Base-by-base conservation (phyloP, 208 protist genomes). In the Leishmania guyanensis region DNA sequence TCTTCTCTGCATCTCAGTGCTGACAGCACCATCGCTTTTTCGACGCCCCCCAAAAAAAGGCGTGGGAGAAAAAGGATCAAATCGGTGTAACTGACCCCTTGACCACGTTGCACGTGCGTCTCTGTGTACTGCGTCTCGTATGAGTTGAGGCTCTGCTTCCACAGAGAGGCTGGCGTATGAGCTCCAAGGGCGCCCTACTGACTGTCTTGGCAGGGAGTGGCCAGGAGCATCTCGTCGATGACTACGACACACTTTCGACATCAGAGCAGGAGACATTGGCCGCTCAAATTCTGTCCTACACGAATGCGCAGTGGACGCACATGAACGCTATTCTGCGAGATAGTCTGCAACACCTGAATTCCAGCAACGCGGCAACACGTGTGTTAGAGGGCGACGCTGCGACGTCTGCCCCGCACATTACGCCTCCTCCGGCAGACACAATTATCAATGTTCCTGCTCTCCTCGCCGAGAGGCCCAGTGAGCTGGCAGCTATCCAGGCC, bases 141-240 rank as follows among this genome's bases (percentile, higher is more conserved):
- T 16, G 14, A 12, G 0, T n/a, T 17, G 66, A 8, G 10, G 39
- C 5, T 20, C 16, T n/a, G 33, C 66, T 48, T 5, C 39, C 17
- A 54, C 14, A 26, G 26, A 73, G 46, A 54, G 10, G 48, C 46
- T 22, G 20, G 12, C 14, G 29, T 1, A 77, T 77, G 74, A 16
- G 56, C 17, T 77, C 72, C 16, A 91, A 86, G 54, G 76, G 65
- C 3, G 75, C 73, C 12, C 84, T 93, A 14, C 65, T 85, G 4
- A 51, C 80, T 20, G n/a, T 82, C 3, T 80, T 93, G 12, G 66
- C 64, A 0, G 88, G 82, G 9, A 89, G 80, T 62, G 79, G 81
- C 17, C 90, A 94, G 83, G 85, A 86, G 36, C 90, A 94, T 74
- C 70, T 94, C 26, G 60, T 94, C 0, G 79, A 77, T 12, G 73